Evolutionary conservation across 805 yeast species (phyloP), one percentile per base, ranked within the genome.

Genomic region (Zygosaccharomyces gambellarensis): DNA sequence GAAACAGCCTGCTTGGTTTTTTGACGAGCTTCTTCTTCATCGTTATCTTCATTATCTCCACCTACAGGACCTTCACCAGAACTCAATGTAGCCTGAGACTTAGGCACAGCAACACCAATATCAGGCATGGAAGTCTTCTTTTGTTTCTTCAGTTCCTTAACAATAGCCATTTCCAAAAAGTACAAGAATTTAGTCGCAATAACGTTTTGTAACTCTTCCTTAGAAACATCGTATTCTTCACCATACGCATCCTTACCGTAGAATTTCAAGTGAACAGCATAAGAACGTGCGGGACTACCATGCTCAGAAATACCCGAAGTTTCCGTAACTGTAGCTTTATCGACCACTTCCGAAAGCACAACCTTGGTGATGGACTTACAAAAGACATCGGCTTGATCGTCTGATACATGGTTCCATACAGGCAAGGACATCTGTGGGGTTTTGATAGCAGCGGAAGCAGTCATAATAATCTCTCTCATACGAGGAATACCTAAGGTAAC

Each of bases 341-440:
- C 96, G 60, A 92, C 83, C 57, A 94, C 82, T 75, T 95, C 97
- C 36, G 96, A 85, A 57, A 94, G 77, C 48, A 81, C 76, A 59
- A 94, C 94, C 64, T 80, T 82, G 32, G 95, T 88, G 49, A 92
- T 84, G 31, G 94, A 82, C 71, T 89, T 89, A 71, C 96, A 86
- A 82, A 95, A 94, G 4, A 88, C 81, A 61, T 90, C 96, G 2
- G 98, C 98, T 67, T 83, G 82, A 23, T 79, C 86, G 68, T 92
- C 96, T 42, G 78, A 76, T 47, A 95, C 94, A 61, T 87, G 95
- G 31, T 76, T 72, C 62, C 81, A 73, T 42, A 94, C 77, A 25
- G 99, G 99, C 60, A 94, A 74, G 3, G 94, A 82, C 99, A 94
- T 94, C 73, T 94, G 98, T 40, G 99, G 99, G n/a, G 99, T 94